Evolutionary conservation across 129 eudicot genomes (phyloP).

Genomic region (Tanacetum coccineum): DNA sequence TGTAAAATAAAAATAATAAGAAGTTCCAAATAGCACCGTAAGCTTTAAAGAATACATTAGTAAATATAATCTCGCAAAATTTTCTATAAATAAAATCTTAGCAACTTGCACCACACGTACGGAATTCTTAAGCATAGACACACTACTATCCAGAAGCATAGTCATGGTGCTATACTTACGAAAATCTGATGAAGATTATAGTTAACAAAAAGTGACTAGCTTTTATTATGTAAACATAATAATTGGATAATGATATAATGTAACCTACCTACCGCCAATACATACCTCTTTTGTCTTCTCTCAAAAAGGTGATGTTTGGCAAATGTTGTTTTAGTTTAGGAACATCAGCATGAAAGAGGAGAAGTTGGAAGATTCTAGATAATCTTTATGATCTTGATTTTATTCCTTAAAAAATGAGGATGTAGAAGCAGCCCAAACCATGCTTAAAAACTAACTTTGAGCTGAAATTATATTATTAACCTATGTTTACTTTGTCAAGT

Average conservation of each 20-base stretch:
- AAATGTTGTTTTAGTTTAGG: not conserved
- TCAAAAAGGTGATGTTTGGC: not conserved
- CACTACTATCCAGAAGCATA: too few species aligned
- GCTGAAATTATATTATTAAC: not conserved
- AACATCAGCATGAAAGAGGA: not conserved
- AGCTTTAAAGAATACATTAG: not conserved
- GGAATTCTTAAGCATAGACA: too few species aligned
- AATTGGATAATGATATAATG: not conserved
- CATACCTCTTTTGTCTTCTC: not conserved
- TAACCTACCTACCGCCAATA: not conserved
- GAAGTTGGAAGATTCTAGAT: not conserved
- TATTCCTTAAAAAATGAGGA: not conserved
- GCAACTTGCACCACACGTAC: too few species aligned
- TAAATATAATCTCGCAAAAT: too few species aligned
- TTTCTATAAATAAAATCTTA: too few species aligned
- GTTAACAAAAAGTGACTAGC: not conserved
- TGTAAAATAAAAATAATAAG: too few species aligned
- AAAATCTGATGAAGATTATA: too few species aligned
- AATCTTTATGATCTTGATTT: not conserved
- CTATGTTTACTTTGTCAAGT: not conserved
- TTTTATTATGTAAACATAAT: not conserved
- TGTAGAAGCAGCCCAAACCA: not conserved
- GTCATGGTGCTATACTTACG: too few species aligned
- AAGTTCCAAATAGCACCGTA: too few species aligned
- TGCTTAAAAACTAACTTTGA: not conserved